These are phyloP conservation scores for Stereum hirsutum DNA, from an alignment of 1,284 basidiomycete genomes.

Conservation along the genomic window DNA sequence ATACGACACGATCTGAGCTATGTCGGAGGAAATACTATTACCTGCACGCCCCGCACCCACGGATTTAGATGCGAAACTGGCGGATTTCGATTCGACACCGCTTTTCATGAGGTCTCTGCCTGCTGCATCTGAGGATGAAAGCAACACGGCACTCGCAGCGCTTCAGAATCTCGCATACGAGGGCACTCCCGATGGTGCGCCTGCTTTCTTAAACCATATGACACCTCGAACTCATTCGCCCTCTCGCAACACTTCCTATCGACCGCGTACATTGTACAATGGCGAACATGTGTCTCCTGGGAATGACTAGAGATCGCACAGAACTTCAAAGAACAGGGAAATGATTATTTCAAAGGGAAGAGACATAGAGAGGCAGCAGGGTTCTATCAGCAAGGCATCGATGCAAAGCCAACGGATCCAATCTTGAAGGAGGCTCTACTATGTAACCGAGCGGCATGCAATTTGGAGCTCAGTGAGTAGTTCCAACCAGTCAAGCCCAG, in stretches of 20 bases:
- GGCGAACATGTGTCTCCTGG: not conserved
- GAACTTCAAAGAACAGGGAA: constrained; percentile 94
- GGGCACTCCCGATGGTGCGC: constrained; percentile 88
- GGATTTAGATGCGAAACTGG: constrained; percentile 34
- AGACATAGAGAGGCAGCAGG: constrained; percentile 80
- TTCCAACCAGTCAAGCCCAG: not conserved
- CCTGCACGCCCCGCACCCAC: not conserved
- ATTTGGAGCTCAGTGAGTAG: constrained; percentile 74
- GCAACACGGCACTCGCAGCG: constrained; percentile 69
- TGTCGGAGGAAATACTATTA: no score
- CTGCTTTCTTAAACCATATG: no score
- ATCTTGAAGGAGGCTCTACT: constrained; percentile 62
- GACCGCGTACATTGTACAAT: constrained; percentile 1
- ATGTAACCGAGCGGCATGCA: constrained; percentile 89
- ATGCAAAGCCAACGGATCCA: constrained; percentile 67
- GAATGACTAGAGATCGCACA: constrained; percentile 71
- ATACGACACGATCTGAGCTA: no score
- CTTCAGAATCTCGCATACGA: constrained; percentile 84
- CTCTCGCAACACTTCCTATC: not conserved
- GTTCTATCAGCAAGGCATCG: constrained; percentile 88
- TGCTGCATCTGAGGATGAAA: constrained; percentile 39
- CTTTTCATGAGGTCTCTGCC: constrained; percentile 93
- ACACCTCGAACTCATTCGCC: no score
- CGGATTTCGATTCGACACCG: constrained; percentile 52
- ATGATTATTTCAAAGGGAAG: constrained; percentile 87